Percentiles rank a stretch among this genome's conserved stretches.
These are phyloP conservation scores for Colletotrichum phormii DNA, from an alignment of 2,329 filamentous ascomycete genomes.

Conservation along the genomic window DNA sequence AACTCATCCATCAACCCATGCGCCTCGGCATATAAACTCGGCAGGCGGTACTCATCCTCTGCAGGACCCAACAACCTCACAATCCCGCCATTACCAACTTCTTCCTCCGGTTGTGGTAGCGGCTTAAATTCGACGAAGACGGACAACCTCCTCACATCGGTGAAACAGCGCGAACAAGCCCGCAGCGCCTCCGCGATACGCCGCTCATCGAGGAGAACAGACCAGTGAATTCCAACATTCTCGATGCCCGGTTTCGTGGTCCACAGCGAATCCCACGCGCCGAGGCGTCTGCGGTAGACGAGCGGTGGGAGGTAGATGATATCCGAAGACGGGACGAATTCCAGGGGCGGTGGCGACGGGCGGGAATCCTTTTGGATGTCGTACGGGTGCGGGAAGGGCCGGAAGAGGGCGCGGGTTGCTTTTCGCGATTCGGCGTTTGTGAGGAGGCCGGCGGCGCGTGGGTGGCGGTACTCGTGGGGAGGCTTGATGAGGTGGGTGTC, in stretches of 20 bases:
- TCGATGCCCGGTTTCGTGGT: constrained; percentile 26
- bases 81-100: background rate
- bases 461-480: constrained; percentile 22
- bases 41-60: constrained; percentile 24
- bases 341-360: background rate
- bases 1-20: constrained; percentile 26
- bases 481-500: constrained; percentile 24
- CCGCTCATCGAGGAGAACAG: constrained; percentile 27
- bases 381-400: constrained; percentile 16
- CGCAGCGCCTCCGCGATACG: constrained; percentile 25
- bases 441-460: constrained; percentile 18
- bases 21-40: constrained; percentile 17
- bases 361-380: constrained; percentile 22
- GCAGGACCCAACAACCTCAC: constrained; percentile 10
- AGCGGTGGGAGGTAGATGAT: constrained; percentile 30
- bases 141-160: constrained; percentile 4
- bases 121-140: constrained; percentile 30
- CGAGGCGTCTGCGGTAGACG: constrained; percentile 28
- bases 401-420: constrained; percentile 4
- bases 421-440: constrained; percentile 22
- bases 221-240: constrained; percentile 31
- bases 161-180: constrained; percentile 13
- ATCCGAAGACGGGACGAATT: constrained; percentile 1
- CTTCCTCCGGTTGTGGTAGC: constrained; percentile 22
- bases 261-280: constrained; percentile 30